Evolutionary conservation across 1,139 yeast species (phyloP), one percentile per base, ranked within the genome.

Genomic region (Geotrichum europaeum): DNA sequence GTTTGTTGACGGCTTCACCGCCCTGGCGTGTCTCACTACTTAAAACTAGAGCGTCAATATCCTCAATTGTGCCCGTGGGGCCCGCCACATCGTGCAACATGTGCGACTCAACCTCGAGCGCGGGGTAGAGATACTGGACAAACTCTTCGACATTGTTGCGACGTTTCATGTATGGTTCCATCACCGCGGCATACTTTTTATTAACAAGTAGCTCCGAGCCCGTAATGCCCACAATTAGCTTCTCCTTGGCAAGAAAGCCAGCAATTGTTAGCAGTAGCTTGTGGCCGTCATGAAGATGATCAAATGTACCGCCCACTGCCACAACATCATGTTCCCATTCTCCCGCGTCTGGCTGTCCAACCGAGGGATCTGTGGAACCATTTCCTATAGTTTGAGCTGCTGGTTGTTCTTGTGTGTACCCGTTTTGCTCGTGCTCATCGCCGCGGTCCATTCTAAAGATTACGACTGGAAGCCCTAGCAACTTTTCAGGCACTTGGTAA

Each of bases 271-370:
- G 77, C 24, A 95, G 76, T 36, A 94, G 85, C 72, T 89, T 90
- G 74, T 95, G 99, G 0, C 99, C 99, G 69, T 88, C 96, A 69
- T 95, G 99, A 49, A 95, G 71, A 74, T 95, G 98, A 71, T 95
- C 99, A 76, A 95, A 95, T 0, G 99, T 95, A 0, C 99, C 99
- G 0, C 99, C 99, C 0, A 92, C 85, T 6, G 72, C 73, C 2
- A 69, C 71, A 4, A 66, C 69, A 12, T 63, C 65, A 57, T 66
- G 69, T 43, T 64, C 65, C 63, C 63, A 64, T 40, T 65, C 66
- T 45, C 55, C 63, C 1, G 58, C 59, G 10, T 55, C 40, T 9
- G 45, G 45, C 59, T 34, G 18, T 15, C 47, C 47, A 15, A 40
- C 13, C 20, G 22, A n/a, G 20, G 22, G 47, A 40, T 40, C 47